Conservation (phyloP, 2,329 filamentous ascomycete species). For the Trematosphaeria pertusa region DNA sequence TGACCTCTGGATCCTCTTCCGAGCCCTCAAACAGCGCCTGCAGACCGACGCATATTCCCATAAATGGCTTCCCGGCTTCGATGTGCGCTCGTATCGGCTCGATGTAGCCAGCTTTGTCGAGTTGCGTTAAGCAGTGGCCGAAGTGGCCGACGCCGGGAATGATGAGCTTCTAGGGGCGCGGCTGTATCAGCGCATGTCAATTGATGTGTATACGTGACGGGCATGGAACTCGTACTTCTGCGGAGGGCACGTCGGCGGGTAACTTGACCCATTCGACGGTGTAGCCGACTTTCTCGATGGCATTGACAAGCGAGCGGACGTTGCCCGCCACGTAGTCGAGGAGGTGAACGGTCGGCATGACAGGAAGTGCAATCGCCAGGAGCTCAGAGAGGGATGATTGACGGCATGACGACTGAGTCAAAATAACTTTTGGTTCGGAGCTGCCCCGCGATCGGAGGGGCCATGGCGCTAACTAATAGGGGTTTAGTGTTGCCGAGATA, state of each 20-base stretch:
- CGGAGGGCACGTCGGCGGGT: constrained; percentile 82
- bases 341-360: constrained; percentile 80
- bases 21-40: constrained; percentile 91
- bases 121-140: constrained; percentile 89
- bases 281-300: constrained; percentile 94
- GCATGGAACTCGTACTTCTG: constrained; percentile 67
- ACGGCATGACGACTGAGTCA: constrained; percentile 15
- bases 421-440: constrained; percentile 1
- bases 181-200: constrained; percentile 46
- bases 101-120: constrained; percentile 81
- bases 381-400: not conserved
- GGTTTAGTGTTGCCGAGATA: no score
- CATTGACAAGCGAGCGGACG: constrained; percentile 93
- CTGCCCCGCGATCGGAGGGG: constrained; percentile 18
- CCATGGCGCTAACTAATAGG: constrained; percentile 3
- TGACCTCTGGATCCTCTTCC: constrained; percentile 73
- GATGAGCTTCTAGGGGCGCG: constrained; percentile 76
- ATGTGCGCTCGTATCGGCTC: constrained; percentile 86
- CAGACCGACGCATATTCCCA: constrained; percentile 95
- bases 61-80: constrained; percentile 90
- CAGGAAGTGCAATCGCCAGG: constrained; percentile 27
- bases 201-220: constrained; percentile 17
- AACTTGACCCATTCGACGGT: constrained; percentile 89
- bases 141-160: constrained; percentile 97
- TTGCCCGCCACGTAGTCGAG: constrained; percentile 95